Percentiles rank a stretch among this genome's conserved stretches.
Evolutionary conservation across 352 stramenopile genomes (phyloP).

Genomic region (Peronospora belbahrii): DNA sequence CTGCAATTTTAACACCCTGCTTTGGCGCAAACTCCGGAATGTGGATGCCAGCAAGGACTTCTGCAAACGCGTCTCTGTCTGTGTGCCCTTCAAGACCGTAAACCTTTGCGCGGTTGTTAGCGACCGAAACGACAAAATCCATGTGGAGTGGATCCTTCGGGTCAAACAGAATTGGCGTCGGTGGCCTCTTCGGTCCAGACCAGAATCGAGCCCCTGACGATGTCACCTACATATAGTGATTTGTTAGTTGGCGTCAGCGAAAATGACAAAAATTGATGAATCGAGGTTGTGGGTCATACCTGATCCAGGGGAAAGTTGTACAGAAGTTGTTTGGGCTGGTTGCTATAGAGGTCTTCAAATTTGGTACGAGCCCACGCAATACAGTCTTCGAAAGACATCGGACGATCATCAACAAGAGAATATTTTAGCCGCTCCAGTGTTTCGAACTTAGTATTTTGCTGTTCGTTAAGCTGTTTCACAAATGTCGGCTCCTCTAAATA

Average conservation of each 20-base stretch:
- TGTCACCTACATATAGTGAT: constrained; percentile 64
- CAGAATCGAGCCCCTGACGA: constrained; percentile 96
- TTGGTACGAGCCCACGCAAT: constrained; percentile 95
- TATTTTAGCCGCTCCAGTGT: constrained; percentile 90
- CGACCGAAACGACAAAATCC: constrained; percentile 93
- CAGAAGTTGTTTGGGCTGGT: constrained; percentile 96
- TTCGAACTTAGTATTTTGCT: constrained; percentile 96
- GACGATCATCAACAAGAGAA: constrained; percentile 90
- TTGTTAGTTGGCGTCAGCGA: neutral
- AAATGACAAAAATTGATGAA: constrained; percentile 1
- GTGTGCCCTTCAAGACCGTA: constrained; percentile 87
- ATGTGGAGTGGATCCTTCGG: constrained; percentile 87
- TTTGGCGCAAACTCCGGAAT: constrained; percentile 91
- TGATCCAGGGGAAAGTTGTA: constrained; percentile 98
- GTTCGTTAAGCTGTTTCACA: constrained; percentile 89
- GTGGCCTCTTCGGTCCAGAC: constrained; percentile 95
- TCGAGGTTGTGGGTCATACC: constrained; percentile 12
- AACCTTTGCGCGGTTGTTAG: constrained; percentile 91
- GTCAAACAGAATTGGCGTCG: constrained; percentile 91
- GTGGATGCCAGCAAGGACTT: constrained; percentile 79
- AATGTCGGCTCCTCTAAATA: constrained; percentile 85
- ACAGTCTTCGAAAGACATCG: constrained; percentile 94
- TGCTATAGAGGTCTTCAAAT: constrained; percentile 98
- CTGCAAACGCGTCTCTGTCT: constrained; percentile 55
- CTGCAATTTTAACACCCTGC: constrained; percentile 96